Base-by-base conservation (phyloP, 1,284 basidiomycete species). In the Porogramme epimiltina region DNA sequence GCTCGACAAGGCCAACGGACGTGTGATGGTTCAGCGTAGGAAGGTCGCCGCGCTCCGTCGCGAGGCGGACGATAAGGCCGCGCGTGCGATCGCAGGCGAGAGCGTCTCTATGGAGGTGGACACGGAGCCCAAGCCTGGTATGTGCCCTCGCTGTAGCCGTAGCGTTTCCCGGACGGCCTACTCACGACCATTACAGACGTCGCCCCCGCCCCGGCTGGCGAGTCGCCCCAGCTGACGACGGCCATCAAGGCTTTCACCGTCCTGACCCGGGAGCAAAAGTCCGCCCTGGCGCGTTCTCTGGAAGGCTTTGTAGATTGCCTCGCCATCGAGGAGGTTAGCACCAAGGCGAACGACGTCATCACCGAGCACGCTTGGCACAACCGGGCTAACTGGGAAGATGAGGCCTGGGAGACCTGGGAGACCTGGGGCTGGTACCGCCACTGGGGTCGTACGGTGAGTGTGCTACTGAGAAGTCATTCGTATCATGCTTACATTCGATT, bases 351-450 rank as follows among this genome's bases (percentile, higher is more conserved):
- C 26, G 73, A 71, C 24, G 80, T 85, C 41, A 76, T 85, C 39
- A 74, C 76, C 2, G 81, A 85, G 58, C 72, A 75, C 13, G 78
- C 81, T 0, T 92, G 90, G 89, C 75, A 81, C 40, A 81, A 81
- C 46, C 84, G 87, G n/a, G 74, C 72, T 5, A 79, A 74, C 38
- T 91, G 89, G 89, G 74, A 74, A 33, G 75, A 80, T 37, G 77
- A 82, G 23, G 82, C 87, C 50, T 94, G 92, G 91, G 78, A 79
- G 62, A 75, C 79, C 3, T 93, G 90, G 90, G 86, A 89, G 70
- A 88, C 87, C 0, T 91, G 89, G 86, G 85, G 87, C 4, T 93
- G 91, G 91, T 93, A 89, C 62, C 76, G 88, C 52, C 89, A 94
- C 62, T 93, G 92, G 73, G 89, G 87, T 68, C 76, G 91, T 64